phyloP scores from a whole-genome alignment of 306 rosid species.

The Prinsepia uniflora region DNA sequence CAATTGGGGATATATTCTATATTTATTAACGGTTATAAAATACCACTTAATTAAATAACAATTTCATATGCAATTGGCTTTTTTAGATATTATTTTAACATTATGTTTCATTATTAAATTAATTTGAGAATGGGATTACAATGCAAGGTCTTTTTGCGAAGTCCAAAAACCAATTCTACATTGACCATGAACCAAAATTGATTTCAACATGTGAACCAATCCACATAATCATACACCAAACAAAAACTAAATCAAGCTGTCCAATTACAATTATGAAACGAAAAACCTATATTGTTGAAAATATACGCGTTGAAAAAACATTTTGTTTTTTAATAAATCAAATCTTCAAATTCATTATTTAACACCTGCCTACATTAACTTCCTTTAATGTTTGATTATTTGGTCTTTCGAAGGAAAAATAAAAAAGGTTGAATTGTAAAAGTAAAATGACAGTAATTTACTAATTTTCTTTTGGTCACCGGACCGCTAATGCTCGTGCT shows the following conservation, averaged over 20 bases:
- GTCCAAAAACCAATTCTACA: not conserved
- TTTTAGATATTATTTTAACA: too few relatives aligned
- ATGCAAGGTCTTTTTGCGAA: too few relatives aligned
- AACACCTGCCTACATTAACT: too few relatives aligned
- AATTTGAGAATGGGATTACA: too few relatives aligned
- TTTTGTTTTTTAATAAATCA: not conserved
- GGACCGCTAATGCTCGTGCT: not conserved
- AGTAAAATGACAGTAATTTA: not conserved
- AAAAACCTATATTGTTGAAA: not conserved
- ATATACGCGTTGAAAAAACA: not conserved
- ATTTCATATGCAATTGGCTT: too few relatives aligned
- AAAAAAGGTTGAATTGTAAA: not conserved
- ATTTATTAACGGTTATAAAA: too few relatives aligned
- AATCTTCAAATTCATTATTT: not conserved
- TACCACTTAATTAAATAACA: too few relatives aligned
- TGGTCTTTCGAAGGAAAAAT: not conserved
- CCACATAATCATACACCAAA: not conserved
- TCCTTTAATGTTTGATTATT: too few relatives aligned
- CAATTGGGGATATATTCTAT: too few relatives aligned
- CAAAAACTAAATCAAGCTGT: not conserved
- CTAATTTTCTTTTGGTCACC: not conserved
- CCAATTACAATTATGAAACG: not conserved
- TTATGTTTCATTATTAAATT: too few relatives aligned
- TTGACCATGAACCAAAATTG: conserved; percentile 5
- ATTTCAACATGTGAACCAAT: conserved; percentile 11